These are phyloP conservation scores for Pelargonium citronellum DNA, from an alignment of 441 rosid species.

Conservation along the genomic window DNA sequence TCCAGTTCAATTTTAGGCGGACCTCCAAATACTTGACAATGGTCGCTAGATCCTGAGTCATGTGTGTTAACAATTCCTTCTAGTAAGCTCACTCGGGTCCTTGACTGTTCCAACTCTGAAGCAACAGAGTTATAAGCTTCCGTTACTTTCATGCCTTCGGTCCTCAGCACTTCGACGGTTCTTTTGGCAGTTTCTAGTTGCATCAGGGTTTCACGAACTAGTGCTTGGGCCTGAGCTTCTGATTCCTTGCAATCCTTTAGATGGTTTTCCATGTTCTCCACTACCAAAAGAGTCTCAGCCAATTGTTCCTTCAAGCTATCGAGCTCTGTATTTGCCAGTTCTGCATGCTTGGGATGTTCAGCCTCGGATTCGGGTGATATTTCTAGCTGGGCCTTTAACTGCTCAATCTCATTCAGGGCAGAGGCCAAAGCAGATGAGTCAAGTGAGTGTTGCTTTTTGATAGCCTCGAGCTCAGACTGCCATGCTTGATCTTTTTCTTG, in stretches of 20 bases:
- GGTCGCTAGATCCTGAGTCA: conserved; percentile 12
- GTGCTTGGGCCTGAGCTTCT: conserved; percentile 60
- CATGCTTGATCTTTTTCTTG: conserved; percentile 86
- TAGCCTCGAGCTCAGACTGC: conserved; percentile 91
- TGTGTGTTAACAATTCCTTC: conserved; percentile 17
- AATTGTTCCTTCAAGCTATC: conserved; percentile 60
- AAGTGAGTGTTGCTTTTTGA: conserved; percentile 70
- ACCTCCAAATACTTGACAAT: conserved; percentile 13
- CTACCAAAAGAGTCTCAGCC: conserved; percentile 55
- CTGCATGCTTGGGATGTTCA: conserved; percentile 44
- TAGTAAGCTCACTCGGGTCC: conserved; percentile 13
- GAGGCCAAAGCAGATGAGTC: conserved; percentile 72
- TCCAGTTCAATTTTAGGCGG: conserved; percentile 23
- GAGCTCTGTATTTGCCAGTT: conserved; percentile 47
- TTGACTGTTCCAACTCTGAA: conserved; percentile 26
- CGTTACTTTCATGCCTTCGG: conserved; percentile 14
- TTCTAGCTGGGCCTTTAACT: conserved; percentile 73
- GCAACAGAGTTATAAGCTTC: conserved; percentile 18
- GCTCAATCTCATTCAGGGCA: conserved; percentile 78
- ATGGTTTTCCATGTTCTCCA: conserved; percentile 59
- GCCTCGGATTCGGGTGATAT: conserved; percentile 58
- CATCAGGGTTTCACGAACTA: conserved; percentile 20
- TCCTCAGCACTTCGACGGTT: conserved; percentile 24
- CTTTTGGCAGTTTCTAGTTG: conserved; percentile 20
- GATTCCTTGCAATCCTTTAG: conserved; percentile 57